phyloP scores from a whole-genome alignment of 2,329 filamentous ascomycete genomes.

The Sporothrix sp. region DNA sequence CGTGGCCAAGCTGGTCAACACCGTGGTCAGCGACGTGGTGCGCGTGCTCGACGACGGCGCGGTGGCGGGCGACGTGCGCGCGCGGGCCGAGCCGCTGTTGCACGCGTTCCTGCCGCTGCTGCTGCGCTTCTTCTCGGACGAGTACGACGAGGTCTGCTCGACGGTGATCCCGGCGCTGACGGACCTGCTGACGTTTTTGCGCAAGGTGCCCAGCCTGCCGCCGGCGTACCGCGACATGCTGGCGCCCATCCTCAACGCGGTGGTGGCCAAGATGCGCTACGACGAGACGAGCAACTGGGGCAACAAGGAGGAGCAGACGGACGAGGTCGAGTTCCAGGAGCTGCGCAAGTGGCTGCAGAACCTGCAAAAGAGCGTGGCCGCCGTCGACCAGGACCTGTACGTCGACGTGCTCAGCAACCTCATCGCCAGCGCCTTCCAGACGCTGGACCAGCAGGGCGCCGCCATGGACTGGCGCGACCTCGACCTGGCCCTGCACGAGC shows the following conservation, averaged over 20 bases:
- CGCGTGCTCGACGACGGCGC: slow-evolving; percentile 65
- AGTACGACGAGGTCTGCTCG: slow-evolving; percentile 96
- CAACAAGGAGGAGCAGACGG: slow-evolving; percentile 85
- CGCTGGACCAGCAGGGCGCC: slow-evolving; percentile 61
- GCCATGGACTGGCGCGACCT: slow-evolving; percentile 90
- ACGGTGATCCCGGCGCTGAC: slow-evolving; percentile 89
- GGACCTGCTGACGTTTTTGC: slow-evolving; percentile 82
- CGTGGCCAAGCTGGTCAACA: slow-evolving; percentile 92
- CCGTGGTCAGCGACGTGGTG: slow-evolving; percentile 75
- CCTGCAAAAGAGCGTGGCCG: slow-evolving; percentile 84
- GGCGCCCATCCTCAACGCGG: slow-evolving; percentile 78
- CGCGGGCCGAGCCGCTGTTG: slow-evolving; percentile 71
- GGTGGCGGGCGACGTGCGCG: slow-evolving; percentile 53
- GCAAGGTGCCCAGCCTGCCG: slow-evolving; percentile 67
- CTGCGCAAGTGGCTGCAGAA: slow-evolving; percentile 81
- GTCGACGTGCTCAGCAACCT: slow-evolving; percentile 80
- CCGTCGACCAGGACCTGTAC: slow-evolving; percentile 79
- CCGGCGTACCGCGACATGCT: slow-evolving; percentile 72
- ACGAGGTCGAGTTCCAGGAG: slow-evolving; percentile 96
- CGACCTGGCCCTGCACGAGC: slow-evolving; percentile 86
- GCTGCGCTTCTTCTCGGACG: slow-evolving; percentile 90
- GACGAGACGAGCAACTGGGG: slow-evolving; percentile 93
- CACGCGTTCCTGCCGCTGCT: slow-evolving; percentile 78
- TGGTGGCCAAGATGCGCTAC: slow-evolving; percentile 93
- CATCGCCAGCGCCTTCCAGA: slow-evolving; percentile 78